Conservation (phyloP, 352 stramenopile genomes). For the Phytophthora melonis region DNA sequence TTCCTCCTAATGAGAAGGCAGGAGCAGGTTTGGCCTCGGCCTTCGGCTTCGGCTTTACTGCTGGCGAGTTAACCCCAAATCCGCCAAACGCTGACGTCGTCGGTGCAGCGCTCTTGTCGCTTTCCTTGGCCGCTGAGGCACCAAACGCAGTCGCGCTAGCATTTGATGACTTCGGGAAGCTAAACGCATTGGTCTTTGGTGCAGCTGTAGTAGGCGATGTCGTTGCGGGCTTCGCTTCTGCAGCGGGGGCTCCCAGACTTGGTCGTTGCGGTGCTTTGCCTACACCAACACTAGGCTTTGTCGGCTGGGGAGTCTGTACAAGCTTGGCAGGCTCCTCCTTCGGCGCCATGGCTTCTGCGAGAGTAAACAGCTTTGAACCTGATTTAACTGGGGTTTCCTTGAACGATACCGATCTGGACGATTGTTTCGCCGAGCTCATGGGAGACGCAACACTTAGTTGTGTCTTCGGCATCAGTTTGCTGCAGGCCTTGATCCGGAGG, state of each 20-base stretch:
- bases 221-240: constrained; percentile 23
- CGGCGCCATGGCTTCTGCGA: constrained; percentile 64
- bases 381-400: constrained; percentile 65
- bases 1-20: constrained; percentile 43
- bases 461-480: constrained; percentile 75
- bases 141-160: constrained; percentile 16
- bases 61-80: constrained; percentile 33
- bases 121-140: constrained; percentile 13
- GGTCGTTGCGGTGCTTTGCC: constrained; percentile 54
- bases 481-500: constrained; percentile 58
- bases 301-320: constrained; percentile 53
- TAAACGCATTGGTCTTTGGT: constrained; percentile 31
- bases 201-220: constrained; percentile 9
- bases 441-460: constrained; percentile 77
- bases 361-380: constrained; percentile 64
- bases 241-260: constrained; percentile 36
- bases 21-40: constrained; percentile 11
- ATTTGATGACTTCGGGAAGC: constrained; percentile 38
- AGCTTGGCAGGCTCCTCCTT: constrained; percentile 66
- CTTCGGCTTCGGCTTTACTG: constrained; percentile 34
- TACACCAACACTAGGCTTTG: constrained; percentile 44
- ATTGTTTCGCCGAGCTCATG: constrained; percentile 57
- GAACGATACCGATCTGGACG: constrained; percentile 58
- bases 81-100: constrained; percentile 18
- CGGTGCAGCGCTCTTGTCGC: constrained; percentile 14